Evolutionary conservation across 2,329 filamentous ascomycete species (phyloP).

Genomic region (Fulvia fulva): DNA sequence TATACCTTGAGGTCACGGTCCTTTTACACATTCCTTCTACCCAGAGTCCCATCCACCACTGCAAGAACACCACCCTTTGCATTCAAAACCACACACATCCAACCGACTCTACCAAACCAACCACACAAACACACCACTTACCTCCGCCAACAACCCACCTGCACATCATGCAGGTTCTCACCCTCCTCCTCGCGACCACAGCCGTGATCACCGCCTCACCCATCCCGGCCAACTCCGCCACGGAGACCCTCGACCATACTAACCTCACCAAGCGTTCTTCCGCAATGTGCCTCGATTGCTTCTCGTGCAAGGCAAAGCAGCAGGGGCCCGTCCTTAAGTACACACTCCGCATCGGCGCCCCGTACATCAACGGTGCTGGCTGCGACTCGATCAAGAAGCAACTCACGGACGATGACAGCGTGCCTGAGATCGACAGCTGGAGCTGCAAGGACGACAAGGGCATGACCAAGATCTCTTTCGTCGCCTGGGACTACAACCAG

Average conservation of each 20-base stretch:
- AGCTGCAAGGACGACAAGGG: background rate
- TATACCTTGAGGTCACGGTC: background rate
- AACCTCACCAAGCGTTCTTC: background rate
- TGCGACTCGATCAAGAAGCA: background rate
- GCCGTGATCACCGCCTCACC: background rate
- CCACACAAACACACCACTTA: background rate
- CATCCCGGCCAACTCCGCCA: background rate
- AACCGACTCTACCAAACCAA: background rate
- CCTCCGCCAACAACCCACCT: background rate
- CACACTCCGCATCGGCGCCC: background rate
- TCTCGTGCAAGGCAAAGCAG: background rate
- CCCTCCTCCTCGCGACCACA: background rate
- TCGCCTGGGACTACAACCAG: background rate
- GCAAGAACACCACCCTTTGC: background rate
- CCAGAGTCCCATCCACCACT: background rate
- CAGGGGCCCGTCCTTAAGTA: background rate
- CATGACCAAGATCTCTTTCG: background rate
- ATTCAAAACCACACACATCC: background rate
- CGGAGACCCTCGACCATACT: background rate
- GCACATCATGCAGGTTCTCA: background rate
- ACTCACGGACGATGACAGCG: background rate
- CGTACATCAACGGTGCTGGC: background rate
- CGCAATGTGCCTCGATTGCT: background rate
- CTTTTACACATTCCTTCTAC: background rate
- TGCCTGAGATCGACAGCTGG: background rate